Conservation (phyloP, 768 basidiomycete genomes). For the Krasilnikovozyma curviuscula region DNA sequence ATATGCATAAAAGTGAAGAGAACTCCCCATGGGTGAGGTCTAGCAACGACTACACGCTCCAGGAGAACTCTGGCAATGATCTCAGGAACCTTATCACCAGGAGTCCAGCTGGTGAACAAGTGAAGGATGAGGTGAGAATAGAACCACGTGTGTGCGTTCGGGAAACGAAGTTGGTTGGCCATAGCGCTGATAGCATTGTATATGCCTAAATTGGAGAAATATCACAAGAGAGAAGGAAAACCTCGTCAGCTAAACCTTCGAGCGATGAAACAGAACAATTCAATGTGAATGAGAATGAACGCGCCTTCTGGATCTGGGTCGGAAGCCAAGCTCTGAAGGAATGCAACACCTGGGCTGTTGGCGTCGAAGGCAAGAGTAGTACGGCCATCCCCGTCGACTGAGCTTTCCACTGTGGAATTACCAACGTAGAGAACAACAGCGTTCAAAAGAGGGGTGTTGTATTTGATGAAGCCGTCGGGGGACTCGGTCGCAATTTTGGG, state of each 20-base stretch:
- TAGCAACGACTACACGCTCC: slow-evolving; percentile 80
- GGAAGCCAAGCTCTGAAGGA: slow-evolving; percentile 60
- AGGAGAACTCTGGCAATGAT: slow-evolving; percentile 45
- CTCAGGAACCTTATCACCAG: slow-evolving; percentile 38
- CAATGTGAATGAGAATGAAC: slow-evolving; percentile 16
- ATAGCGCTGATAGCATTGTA: slow-evolving; percentile 85
- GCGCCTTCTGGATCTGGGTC: slow-evolving; percentile 81
- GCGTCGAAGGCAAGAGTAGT: slow-evolving; percentile 33
- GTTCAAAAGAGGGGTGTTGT: slow-evolving; percentile 79
- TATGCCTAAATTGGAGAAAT: slow-evolving; percentile 42
- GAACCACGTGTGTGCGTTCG: slow-evolving; percentile 96
- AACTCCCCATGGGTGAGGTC: slow-evolving; percentile 93
- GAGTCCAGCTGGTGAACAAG: slow-evolving; percentile 46
- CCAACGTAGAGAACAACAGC: slow-evolving; percentile 90
- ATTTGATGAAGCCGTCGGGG: slow-evolving; percentile 35
- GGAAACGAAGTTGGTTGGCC: slow-evolving; percentile 86
- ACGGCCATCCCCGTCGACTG: slow-evolving; percentile 49
- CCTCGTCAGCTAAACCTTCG: neutral
- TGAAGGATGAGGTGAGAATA: slow-evolving; percentile 79
- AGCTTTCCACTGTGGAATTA: slow-evolving; percentile 49
- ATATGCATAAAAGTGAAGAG: slow-evolving; percentile 84
- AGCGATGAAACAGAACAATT: neutral
- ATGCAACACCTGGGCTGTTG: slow-evolving; percentile 45
- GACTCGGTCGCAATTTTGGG: slow-evolving; percentile 53
- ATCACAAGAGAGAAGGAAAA: neutral